Evolutionary conservation across 106 monocot genomes (phyloP), one percentile per base, ranked within the genome.

Genomic region (Dactylorhiza incarnata): DNA sequence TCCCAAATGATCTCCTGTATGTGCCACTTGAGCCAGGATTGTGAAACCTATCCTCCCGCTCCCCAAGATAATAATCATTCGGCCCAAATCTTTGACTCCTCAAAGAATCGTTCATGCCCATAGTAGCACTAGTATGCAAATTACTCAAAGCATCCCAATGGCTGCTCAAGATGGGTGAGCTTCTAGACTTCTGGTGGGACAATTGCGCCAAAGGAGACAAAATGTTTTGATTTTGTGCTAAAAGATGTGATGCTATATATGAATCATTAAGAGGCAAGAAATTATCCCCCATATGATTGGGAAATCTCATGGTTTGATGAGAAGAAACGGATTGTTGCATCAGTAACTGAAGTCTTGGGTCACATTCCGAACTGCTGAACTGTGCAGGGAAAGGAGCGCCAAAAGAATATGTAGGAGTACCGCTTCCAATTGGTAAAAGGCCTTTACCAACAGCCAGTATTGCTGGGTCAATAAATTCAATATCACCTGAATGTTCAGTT

Each of bases 361-460:
- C 93, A 79, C 24, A 81, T 9, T 86, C 86, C 71, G 81, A 85
- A 26, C 76, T 23, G 69, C n/a, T 73, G 25, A 78, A 74, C 66
- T 89, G 89, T 70, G 74, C 22, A 70, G 87, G 79, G 73, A 87
- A 83, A 67, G 80, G 44, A 76, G 72, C 67, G 73, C 85, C 79
- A 44, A 72, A 80, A 68, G 72, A 83, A 47, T 77, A 80, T 12
- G 74, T 85, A 49, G 87, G 70, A 74, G 83, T 87, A 54, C 76
- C 76, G 53, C 69, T 59, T 79, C 86, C 86, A 73, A 79, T 68
- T 45, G 86, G 80, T 63, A 86, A 59, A 45, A 80, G 78, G 20
- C 92, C 92, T 81, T 92, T 95, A 73, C 89, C 92, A 7, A 95
- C 95, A 71, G 93, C 96, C 68, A 97, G 82, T 74, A 97, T 93